Base-by-base conservation (phyloP, 2,329 filamentous ascomycete species). In the Cytospora piceae region DNA sequence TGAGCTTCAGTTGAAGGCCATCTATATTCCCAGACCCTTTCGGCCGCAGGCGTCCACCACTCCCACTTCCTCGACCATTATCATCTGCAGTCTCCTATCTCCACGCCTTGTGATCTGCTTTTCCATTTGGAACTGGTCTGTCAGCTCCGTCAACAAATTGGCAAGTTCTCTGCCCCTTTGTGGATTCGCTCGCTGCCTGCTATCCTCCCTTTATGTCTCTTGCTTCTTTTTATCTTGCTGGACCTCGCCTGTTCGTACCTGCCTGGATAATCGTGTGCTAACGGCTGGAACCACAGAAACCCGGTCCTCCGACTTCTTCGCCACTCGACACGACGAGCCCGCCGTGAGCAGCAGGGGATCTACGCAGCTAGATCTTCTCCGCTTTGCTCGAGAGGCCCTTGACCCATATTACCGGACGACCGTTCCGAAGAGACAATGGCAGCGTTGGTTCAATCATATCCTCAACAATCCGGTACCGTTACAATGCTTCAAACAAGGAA, bases 361-460 rank as follows among this genome's bases (percentile, higher is more conserved):
- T 57, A 51, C 61, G 29, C 29, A 42, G 54, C 17, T 64, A 51
- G 56, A 61, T 24, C 24, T 42, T 51, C 60, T 34, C n/a, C 7
- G 22, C 24, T 53, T 32, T 22, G 51, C 69, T 70, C 65, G 57
- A 67, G 66, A 69, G 66, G 69, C 69, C 37, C 39, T 52, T 29
- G 54, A 51, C 37, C 46, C 31, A 46, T 32, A 67, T 67, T 67
- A 72, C 66, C 69, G 71, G 71, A 75, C 74, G 29, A 58, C 22
- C 17, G 34, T 42, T 46, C 51, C 52, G 56, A 24, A 66, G 58
- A 58, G 83, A 90, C 76, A 77, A 94, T 95, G 92, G 91, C 91
- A 82, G 90, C 91, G 78, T 84, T 94, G 82, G 90, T 94, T 74
- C 92, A 94, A 81, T 87, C 90, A 68, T 91, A 91, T 76, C 87